These are phyloP conservation scores for Aspergillus eucalypticola DNA, from an alignment of 2,329 filamentous ascomycete species.

Conservation along the genomic window DNA sequence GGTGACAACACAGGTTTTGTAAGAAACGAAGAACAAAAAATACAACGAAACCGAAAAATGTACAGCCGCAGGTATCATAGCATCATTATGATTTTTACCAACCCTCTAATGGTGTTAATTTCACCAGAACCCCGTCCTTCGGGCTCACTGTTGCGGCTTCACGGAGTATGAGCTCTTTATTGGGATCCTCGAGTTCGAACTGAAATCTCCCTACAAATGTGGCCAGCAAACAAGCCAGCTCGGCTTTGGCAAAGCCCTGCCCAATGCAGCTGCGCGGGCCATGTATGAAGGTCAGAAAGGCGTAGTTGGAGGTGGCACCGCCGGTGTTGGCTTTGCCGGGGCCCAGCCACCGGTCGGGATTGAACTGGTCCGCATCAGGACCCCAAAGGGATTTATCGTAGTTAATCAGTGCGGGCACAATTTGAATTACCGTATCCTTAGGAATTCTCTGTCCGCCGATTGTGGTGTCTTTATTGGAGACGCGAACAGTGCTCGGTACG, in stretches of 20 bases:
- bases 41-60: not conserved
- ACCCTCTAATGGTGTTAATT: constrained; percentile 51
- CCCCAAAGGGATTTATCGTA: constrained; percentile 72
- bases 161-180: constrained; percentile 64
- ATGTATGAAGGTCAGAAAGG: constrained; percentile 79
- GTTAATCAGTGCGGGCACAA: constrained; percentile 70
- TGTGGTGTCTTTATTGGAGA: constrained; percentile 65
- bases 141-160: constrained; percentile 72
- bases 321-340: constrained; percentile 59
- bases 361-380: constrained; percentile 69
- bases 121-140: constrained; percentile 69
- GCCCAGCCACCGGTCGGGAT: constrained; percentile 74
- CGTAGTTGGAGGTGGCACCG: constrained; percentile 73
- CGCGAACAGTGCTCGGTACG: constrained; percentile 69
- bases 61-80: not conserved
- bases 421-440: constrained; percentile 67
- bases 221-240: constrained; percentile 82
- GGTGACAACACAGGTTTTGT: not conserved
- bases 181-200: constrained; percentile 64
- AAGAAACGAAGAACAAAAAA: not conserved
- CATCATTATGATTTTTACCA: constrained; percentile 23
- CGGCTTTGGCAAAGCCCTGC: constrained; percentile 73
- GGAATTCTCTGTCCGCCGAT: constrained; percentile 67
- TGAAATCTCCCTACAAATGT: constrained; percentile 73
- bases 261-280: constrained; percentile 87